These are phyloP conservation scores for Pleurostoma richardsiae DNA, from an alignment of 2,329 filamentous ascomycete genomes.

Conservation along the genomic window DNA sequence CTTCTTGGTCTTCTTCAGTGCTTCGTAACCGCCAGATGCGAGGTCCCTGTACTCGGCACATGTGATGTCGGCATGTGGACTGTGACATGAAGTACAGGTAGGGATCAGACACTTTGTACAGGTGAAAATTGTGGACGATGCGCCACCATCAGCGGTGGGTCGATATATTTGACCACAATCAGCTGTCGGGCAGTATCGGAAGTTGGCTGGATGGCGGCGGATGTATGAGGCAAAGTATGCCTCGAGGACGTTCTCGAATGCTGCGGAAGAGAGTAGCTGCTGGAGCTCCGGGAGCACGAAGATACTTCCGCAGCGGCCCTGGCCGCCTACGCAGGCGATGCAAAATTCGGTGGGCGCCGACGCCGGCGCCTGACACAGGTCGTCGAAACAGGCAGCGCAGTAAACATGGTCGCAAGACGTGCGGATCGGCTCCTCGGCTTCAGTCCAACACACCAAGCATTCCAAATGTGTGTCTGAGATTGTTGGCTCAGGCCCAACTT, in stretches of 20 bases:
- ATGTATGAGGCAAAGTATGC: conserved; percentile 28
- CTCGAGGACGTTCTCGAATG: conserved; percentile 31
- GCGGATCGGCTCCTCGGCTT: conserved; percentile 26
- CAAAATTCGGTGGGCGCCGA: conserved; percentile 1
- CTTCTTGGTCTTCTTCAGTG: conserved; percentile 22
- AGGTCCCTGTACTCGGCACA: conserved; percentile 26
- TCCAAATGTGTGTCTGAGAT: conserved; percentile 4
- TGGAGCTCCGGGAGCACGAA: conserved; percentile 20
- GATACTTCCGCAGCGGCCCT: conserved; percentile 12
- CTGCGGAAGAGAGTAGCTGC: conserved; percentile 19
- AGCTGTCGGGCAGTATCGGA: conserved; percentile 35
- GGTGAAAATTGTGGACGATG: conserved; percentile 14
- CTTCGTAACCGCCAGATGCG: conserved; percentile 15
- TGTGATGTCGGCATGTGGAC: conserved; percentile 22
- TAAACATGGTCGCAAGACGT: conserved; percentile 34
- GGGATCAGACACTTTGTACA: conserved; percentile 29
- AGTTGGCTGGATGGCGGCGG: conserved; percentile 19
- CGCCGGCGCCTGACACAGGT: conserved; percentile 16
- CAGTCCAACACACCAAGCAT: conserved; percentile 29
- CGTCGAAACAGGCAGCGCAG: conserved; percentile 34
- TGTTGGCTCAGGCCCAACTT: background rate
- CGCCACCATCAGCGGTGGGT: conserved; percentile 5
- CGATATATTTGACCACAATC: conserved; percentile 39
- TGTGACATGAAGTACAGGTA: conserved; percentile 28
- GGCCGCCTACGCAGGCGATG: conserved; percentile 8